Percentiles rank a stretch among this genome's conserved stretches.
These are phyloP conservation scores for Sanghuangporus sanghuang DNA, from an alignment of 1,284 basidiomycete species.

Conservation along the genomic window DNA sequence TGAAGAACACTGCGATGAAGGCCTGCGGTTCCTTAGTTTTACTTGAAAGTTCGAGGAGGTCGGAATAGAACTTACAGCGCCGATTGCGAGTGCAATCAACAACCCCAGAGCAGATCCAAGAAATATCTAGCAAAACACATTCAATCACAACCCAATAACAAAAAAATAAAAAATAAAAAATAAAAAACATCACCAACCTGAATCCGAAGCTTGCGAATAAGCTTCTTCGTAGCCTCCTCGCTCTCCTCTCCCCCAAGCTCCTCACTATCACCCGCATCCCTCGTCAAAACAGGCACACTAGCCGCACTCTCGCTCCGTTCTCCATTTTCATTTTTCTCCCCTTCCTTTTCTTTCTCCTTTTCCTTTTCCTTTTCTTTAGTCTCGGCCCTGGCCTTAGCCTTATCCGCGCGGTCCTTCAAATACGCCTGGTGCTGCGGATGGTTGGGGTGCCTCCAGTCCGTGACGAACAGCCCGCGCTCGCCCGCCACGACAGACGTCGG, in stretches of 20 bases:
- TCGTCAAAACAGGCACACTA: conserved; percentile 7
- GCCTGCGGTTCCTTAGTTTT: conserved; percentile 25
- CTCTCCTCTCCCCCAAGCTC: conserved; percentile 21
- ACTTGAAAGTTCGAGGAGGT: background rate
- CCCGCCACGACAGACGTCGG: conserved; percentile 24
- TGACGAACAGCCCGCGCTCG: conserved; percentile 6
- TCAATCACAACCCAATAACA: background rate
- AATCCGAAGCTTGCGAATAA: conserved; percentile 58
- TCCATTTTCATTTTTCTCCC: conserved; percentile 18
- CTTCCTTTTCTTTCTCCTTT: conserved; percentile 15
- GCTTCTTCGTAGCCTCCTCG: conserved; percentile 25
- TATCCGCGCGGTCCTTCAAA: background rate
- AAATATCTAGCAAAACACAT: conserved; percentile 54
- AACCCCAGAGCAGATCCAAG: conserved; percentile 74
- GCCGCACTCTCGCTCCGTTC: background rate
- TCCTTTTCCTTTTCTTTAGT: conserved; percentile 16
- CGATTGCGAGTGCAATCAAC: conserved; percentile 66
- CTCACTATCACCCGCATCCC: conserved; percentile 25
- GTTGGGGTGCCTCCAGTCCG: conserved; percentile 11
- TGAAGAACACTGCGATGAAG: conserved; percentile 81
- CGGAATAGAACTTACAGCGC: conserved; percentile 27
- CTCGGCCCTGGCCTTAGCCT: background rate
- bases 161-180: background rate
- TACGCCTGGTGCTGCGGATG: conserved; percentile 12
- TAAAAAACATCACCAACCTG: conserved; percentile 39